Base-by-base conservation (phyloP, 305 asterid genomes). In the Caryopteris hybrid region DNA sequence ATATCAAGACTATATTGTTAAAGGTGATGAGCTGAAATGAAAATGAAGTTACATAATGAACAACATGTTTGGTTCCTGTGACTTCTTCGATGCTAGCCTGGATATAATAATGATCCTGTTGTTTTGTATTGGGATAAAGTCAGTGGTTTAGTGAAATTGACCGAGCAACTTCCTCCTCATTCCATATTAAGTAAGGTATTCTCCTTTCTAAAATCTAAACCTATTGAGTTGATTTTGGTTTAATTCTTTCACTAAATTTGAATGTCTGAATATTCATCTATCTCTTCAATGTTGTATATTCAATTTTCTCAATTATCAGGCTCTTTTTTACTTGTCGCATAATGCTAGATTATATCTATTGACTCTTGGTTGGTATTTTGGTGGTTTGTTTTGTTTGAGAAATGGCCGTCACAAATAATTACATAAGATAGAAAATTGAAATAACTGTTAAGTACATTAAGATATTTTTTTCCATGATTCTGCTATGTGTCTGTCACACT, bases 1-100 rank as follows among this genome's bases (percentile, higher is more conserved):
- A 0, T 80, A 80, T 75, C 81, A 75, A 74, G 78, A 75, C 21
- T 75, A 69, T 72, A 69, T 68, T 45, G 53, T 3, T 11, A 39
- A 68, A 43, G 42, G 43, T 21, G 41, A 50, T 47, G 48, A 43
- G 69, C 39, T 23, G 61, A 62, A 67, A 56, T 20, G 18, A 66
- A 16, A 7, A 5, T 18, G 3, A 29, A 13, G 29, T 6, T 55
- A 8, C 18, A 18, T 14, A 22, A 13, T 55, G 6, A 18, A 55
- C 23, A 31, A 34, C 10, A 25, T 53, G 12, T 23, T 16, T 8
- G 18, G 13, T 63, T 42, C 41, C 58, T 52, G n/a, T 12, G 4
- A 5, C 45, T 14, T 18, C 31, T 58, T 21, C 29, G 3, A 17
- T 58, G 17, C 17, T 11, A 1, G 18, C 33, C 29, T 36, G 54